A percentile compares a stretch with the other conserved stretches of the same genome.
Evolutionary conservation across 2,329 filamentous ascomycete species (phyloP).

Genomic region (Amauroascus niger): DNA sequence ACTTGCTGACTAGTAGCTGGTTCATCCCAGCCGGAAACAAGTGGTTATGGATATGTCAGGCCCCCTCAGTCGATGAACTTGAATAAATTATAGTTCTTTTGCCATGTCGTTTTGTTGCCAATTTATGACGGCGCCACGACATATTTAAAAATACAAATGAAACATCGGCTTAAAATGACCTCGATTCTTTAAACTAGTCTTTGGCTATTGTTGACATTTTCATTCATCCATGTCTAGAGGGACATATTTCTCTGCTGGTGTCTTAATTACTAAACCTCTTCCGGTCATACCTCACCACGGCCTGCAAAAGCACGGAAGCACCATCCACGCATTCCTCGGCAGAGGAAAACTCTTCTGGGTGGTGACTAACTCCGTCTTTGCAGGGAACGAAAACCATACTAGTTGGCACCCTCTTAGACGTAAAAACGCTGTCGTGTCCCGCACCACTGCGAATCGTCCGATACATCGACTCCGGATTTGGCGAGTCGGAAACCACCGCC

Average conservation of each 20-base stretch:
- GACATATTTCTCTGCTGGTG: conserved; percentile 9
- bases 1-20: neutral
- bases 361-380: conserved; percentile 53
- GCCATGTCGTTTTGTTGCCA: neutral
- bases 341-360: conserved; percentile 53
- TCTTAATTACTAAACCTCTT: conserved; percentile 31
- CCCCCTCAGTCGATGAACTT: neutral
- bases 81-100: neutral
- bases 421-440: conserved; percentile 57
- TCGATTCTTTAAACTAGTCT: neutral
- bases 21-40: neutral
- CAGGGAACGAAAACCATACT: conserved; percentile 60
- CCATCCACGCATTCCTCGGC: conserved; percentile 51
- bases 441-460: conserved; percentile 52
- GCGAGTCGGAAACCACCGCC: conserved; percentile 46
- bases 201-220: neutral
- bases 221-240: neutral
- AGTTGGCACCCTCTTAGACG: conserved; percentile 50
- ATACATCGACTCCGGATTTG: conserved; percentile 35
- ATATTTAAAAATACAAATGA: conserved; percentile 1
- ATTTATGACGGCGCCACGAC: neutral
- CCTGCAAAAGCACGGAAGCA: conserved; percentile 33
- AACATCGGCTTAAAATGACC: conserved; percentile 1
- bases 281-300: conserved; percentile 21
- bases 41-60: neutral